phyloP scores from a whole-genome alignment of 148 eudicot species.

The Heliamphora exappendiculata region DNA sequence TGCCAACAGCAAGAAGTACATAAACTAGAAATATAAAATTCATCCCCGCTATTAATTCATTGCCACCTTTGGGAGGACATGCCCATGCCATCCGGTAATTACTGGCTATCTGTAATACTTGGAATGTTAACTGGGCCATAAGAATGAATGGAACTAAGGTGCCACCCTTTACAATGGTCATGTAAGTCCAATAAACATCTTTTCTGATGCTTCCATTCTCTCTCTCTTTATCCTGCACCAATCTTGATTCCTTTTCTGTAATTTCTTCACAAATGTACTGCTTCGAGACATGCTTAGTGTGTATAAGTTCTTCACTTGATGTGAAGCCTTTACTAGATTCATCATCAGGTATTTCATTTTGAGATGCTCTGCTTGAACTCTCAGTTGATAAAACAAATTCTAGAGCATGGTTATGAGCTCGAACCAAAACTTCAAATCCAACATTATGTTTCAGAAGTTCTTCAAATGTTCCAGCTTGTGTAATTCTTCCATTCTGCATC shows the following conservation, averaged over 20 bases:
- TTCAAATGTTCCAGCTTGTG: conserved; percentile 82
- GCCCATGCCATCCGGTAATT: conserved; percentile 99
- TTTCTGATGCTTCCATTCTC: conserved; percentile 95
- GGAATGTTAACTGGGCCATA: conserved; percentile 72
- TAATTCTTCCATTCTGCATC: conserved; percentile 83
- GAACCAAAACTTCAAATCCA: conserved; percentile 84
- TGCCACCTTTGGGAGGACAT: conserved; percentile 57
- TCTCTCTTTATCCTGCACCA: conserved; percentile 90
- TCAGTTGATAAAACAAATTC: conserved; percentile 68
- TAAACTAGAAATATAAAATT: conserved; percentile 55
- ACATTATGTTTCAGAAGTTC: conserved; percentile 74
- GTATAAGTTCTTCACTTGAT: conserved; percentile 39
- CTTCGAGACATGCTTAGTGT: conserved; percentile 44
- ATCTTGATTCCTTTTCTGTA: conserved; percentile 49
- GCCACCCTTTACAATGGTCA: conserved; percentile 73
- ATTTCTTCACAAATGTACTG: conserved; percentile 51
- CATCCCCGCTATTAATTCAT: conserved; percentile 46
- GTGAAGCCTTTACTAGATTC: conserved; percentile 25
- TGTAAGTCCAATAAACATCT: conserved; percentile 78
- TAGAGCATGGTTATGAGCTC: conserved; percentile 89
- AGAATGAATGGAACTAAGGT: conserved; percentile 65
- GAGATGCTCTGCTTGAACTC: conserved; percentile 40
- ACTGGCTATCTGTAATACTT: conserved; percentile 76
- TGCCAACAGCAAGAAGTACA: conserved; percentile 59
- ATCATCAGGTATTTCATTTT: conserved; percentile 26